Evolutionary conservation across 208 protist genomes (phyloP), one percentile per base, ranked within the genome.

Genomic region (Crithidia acanthocephali): DNA sequence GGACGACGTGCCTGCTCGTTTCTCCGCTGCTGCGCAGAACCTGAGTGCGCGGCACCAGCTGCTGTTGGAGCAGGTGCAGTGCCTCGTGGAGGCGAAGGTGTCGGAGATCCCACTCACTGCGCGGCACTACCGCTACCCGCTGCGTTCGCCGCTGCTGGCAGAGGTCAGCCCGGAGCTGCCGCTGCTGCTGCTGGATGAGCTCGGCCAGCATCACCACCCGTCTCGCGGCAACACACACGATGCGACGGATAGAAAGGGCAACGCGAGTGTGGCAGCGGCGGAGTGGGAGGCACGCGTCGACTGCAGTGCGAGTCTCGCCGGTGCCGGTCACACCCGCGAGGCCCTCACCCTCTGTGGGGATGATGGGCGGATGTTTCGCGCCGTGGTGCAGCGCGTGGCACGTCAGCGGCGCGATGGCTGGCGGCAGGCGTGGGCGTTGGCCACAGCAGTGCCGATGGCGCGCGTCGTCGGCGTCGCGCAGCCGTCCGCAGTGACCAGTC

Each of bases 41-140:
- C 18, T 57, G 32, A 67, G 48, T 15, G 67, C 73, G 55, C 71
- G 68, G 23, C 81, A 87, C 50, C 72, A 51, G 32, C 44, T 92
- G 11, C 63, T 78, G 18, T 61, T 87, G 45, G 83, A 92, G 65
- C 86, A 92, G 69, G 40, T 92, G 59, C 84, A 92, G 62, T 92
- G 83, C 52, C 71, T 92, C 23, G 86, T 87, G 3, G 83, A 92
- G 72, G 83, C 86, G 22, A 80, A 79, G 42, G 70, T 89, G 9
- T 52, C 74, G 20, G 79, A 80, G 13, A 73, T 92, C 20, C 69
- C 74, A 0, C 63, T 89, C 33, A 64, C 62, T 6, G 68, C 76
- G 10, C 71, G 71, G 13, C 86, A 92, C 61, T 82, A 85, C 45
- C 82, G 81, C 47, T 72, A 81, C 28, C 74, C 83, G n/a, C 58